These are phyloP conservation scores for Lasiosphaeria miniovina DNA, from an alignment of 495 filamentous ascomycete genomes.

Conservation along the genomic window DNA sequence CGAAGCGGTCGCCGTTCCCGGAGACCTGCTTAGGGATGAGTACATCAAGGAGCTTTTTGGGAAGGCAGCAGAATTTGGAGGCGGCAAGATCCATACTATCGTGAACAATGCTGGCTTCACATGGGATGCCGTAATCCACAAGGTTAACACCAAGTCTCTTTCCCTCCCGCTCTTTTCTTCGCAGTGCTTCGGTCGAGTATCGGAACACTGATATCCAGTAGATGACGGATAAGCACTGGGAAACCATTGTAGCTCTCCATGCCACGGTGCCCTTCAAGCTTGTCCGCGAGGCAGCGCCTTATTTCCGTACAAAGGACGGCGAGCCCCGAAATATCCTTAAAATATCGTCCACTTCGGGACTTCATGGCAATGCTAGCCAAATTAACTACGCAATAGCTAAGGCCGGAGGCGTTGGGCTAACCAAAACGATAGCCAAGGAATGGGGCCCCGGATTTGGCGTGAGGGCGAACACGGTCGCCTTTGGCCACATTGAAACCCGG, in stretches of 20 bases:
- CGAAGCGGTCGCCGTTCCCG: slow-evolving; percentile 64
- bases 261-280: slow-evolving; percentile 80
- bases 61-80: slow-evolving; percentile 72
- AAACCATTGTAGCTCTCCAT: slow-evolving; percentile 78
- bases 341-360: slow-evolving; percentile 72
- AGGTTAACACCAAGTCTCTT: slow-evolving; percentile 44
- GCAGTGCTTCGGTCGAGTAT: too few species aligned
- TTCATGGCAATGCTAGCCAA: slow-evolving; percentile 84
- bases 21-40: slow-evolving; percentile 65
- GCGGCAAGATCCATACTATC: slow-evolving; percentile 82
- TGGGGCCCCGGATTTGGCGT: slow-evolving; percentile 86
- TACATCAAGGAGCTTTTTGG: slow-evolving; percentile 69
- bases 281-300: slow-evolving; percentile 72
- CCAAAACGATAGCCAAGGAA: slow-evolving; percentile 87
- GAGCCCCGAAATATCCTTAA: slow-evolving; percentile 77
- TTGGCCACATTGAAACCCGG: slow-evolving; percentile 74
- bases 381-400: slow-evolving; percentile 83
- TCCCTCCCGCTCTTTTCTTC: neutral
- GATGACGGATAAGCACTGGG: slow-evolving; percentile 90
- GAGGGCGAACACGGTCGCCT: slow-evolving; percentile 77
- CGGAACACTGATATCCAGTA: slow-evolving; percentile 23
- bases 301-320: slow-evolving; percentile 82
- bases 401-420: slow-evolving; percentile 73
- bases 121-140: slow-evolving; percentile 89
- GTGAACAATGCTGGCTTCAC: slow-evolving; percentile 88